Evolutionary conservation across 2,329 filamentous ascomycete species (phyloP).

Genomic region (Cladosporium sphaerospermum): DNA sequence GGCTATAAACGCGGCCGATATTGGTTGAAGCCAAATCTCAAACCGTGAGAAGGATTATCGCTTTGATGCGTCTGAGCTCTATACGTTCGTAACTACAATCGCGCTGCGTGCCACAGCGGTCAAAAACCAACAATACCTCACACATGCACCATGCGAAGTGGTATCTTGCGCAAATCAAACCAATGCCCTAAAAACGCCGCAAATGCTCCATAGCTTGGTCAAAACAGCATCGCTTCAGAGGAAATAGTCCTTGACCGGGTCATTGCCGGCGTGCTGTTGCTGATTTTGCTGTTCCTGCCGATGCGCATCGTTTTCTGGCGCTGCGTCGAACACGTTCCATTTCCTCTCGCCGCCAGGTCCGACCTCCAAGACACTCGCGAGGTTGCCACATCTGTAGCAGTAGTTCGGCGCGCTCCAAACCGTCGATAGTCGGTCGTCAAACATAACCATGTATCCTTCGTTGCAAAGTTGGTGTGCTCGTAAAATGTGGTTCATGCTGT

Average conservation of each 20-base stretch:
- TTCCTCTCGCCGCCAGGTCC: constrained; percentile 86
- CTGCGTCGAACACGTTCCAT: constrained; percentile 97
- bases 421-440: constrained; percentile 88
- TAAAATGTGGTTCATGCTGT: constrained; percentile 94
- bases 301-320: constrained; percentile 88
- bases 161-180: constrained; percentile 13
- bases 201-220: constrained; percentile 3
- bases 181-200: constrained; percentile 9
- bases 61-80: too few relatives aligned
- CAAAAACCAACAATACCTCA: not conserved
- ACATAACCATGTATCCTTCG: constrained; percentile 94
- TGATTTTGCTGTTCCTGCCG: constrained; percentile 72
- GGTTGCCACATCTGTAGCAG: constrained; percentile 73
- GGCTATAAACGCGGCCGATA: too few relatives aligned
- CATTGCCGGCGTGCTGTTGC: constrained; percentile 62
- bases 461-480: constrained; percentile 98
- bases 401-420: constrained; percentile 94
- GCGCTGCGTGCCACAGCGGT: too few relatives aligned
- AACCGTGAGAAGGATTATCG: too few relatives aligned
- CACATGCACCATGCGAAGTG: constrained; percentile 13
- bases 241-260: constrained; percentile 62
- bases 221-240: constrained; percentile 41
- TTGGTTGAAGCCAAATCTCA: too few relatives aligned
- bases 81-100: too few relatives aligned
- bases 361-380: constrained; percentile 94